phyloP scores from a whole-genome alignment of 257 asterid genomes.

The Cordia subcordata region DNA sequence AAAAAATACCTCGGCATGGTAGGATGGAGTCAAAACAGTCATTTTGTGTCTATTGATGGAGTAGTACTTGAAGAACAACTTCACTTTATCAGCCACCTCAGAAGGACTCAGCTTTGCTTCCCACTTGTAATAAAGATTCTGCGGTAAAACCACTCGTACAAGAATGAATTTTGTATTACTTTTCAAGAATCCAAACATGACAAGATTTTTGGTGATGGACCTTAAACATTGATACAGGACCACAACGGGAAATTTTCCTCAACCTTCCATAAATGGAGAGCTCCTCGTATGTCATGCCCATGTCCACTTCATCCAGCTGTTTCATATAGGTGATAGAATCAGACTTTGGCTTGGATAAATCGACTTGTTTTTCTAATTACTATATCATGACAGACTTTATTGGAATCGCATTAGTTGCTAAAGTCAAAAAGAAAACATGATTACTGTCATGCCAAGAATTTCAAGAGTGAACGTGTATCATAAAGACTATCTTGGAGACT shows the following conservation, averaged over 20 bases:
- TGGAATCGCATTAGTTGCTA: neutral
- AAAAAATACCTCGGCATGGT: constrained; percentile 76
- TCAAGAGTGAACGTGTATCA: too few species aligned
- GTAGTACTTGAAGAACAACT: constrained; percentile 82
- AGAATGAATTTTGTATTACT: too few species aligned
- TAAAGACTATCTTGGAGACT: neutral
- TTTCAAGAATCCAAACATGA: too few species aligned
- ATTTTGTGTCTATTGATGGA: constrained; percentile 93
- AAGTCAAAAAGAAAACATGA: too few species aligned
- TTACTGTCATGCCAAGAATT: too few species aligned
- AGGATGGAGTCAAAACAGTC: constrained; percentile 94
- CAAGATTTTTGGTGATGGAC: constrained; percentile 29
- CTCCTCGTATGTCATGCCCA: constrained; percentile 95
- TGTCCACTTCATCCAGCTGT: constrained; percentile 96
- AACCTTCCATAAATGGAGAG: constrained; percentile 86
- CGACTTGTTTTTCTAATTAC: too few species aligned
- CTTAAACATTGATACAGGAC: constrained; percentile 97
- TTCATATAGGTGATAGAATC: constrained; percentile 17
- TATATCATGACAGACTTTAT: too few species aligned
- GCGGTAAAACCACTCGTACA: constrained; percentile 4
- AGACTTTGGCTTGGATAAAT: constrained; percentile 8
- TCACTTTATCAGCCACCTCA: constrained; percentile 83
- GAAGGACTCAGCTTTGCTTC: constrained; percentile 63
- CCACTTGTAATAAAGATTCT: constrained; percentile 96
- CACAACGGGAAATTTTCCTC: constrained; percentile 91